Percentiles rank a stretch among this genome's conserved stretches.
These are phyloP conservation scores for Amniculicola lignicola DNA, from an alignment of 495 filamentous ascomycete species.

Conservation along the genomic window DNA sequence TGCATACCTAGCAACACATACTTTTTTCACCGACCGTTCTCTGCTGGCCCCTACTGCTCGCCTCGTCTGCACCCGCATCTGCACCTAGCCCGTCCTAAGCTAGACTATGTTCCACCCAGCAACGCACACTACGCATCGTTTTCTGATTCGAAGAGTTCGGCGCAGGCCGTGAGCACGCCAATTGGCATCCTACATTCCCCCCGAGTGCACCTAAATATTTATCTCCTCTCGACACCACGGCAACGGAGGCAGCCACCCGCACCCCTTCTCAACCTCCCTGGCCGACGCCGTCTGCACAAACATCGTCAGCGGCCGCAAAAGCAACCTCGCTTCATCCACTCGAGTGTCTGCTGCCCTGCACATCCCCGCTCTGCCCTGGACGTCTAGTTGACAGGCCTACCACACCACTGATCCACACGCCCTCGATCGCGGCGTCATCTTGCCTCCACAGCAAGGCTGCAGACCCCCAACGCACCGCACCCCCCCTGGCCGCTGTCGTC, in stretches of 20 bases:
- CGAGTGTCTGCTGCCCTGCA: neutral
- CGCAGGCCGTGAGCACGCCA: constrained; percentile 17
- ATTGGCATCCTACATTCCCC: too few species aligned
- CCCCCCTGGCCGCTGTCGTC: neutral
- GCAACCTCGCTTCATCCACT: neutral
- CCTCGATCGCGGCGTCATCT: constrained; percentile 13
- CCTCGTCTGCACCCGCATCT: neutral
- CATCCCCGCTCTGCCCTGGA: constrained; percentile 1
- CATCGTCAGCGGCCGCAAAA: neutral
- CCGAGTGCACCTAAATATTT: constrained; percentile 22
- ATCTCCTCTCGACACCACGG: constrained; percentile 19
- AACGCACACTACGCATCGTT: constrained; percentile 25
- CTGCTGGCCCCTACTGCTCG: constrained; percentile 3
- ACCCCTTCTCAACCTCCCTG: neutral
- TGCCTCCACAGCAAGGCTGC: constrained; percentile 8
- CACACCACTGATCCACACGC: constrained; percentile 3
- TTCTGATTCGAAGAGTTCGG: constrained; percentile 27
- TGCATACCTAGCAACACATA: constrained; percentile 1
- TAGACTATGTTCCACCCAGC: constrained; percentile 29
- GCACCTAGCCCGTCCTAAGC: neutral
- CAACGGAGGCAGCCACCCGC: constrained; percentile 12
- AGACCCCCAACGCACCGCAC: neutral
- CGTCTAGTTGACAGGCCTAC: constrained; percentile 11
- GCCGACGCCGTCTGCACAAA: neutral
- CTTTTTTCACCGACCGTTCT: constrained; percentile 1